phyloP scores from a whole-genome alignment of 805 yeast genomes.

The Ogataea pilisensis region DNA sequence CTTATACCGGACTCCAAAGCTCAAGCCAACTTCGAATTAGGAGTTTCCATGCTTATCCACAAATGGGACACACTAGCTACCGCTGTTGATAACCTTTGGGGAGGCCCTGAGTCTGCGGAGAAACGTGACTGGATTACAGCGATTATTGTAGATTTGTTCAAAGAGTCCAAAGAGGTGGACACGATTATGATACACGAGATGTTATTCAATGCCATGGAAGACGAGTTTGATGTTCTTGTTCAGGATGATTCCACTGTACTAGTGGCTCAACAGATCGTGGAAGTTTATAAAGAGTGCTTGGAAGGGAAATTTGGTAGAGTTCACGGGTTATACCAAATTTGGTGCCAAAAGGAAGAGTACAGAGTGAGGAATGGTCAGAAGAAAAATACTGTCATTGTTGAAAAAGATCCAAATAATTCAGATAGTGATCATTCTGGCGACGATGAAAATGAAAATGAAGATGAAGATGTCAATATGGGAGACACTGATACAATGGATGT shows the following conservation, averaged over 20 bases:
- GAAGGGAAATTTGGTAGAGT: slow-evolving; percentile 49
- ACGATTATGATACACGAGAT: slow-evolving; percentile 79
- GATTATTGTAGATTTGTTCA: slow-evolving; percentile 73
- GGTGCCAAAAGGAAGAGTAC: slow-evolving; percentile 49
- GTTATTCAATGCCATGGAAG: slow-evolving; percentile 83
- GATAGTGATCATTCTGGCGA: slow-evolving; percentile 48
- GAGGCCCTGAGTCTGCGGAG: slow-evolving; percentile 86
- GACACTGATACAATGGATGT: slow-evolving; percentile 19
- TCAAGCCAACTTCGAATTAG: slow-evolving; percentile 86
- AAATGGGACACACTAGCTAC: slow-evolving; percentile 84
- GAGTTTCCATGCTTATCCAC: slow-evolving; percentile 87
- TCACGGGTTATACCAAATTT: slow-evolving; percentile 55
- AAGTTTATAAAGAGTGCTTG: slow-evolving; percentile 61
- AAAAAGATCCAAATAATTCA: slow-evolving; percentile 62
- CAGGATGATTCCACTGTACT: slow-evolving; percentile 86
- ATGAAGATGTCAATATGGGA: slow-evolving; percentile 35
- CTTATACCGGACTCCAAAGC: slow-evolving; percentile 49
- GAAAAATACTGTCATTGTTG: slow-evolving; percentile 40
- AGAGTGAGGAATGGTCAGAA: slow-evolving; percentile 23
- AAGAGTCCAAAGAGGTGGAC: slow-evolving; percentile 60
- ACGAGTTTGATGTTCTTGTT: slow-evolving; percentile 84
- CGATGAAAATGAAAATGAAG: slow-evolving; percentile 31
- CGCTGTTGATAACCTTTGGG: slow-evolving; percentile 94
- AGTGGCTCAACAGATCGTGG: slow-evolving; percentile 63
- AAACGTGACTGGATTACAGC: slow-evolving; percentile 96